Evolutionary conservation across 2,329 filamentous ascomycete species (phyloP), one percentile per base, ranked within the genome.

Genomic region (Fusarium fracticaudum): DNA sequence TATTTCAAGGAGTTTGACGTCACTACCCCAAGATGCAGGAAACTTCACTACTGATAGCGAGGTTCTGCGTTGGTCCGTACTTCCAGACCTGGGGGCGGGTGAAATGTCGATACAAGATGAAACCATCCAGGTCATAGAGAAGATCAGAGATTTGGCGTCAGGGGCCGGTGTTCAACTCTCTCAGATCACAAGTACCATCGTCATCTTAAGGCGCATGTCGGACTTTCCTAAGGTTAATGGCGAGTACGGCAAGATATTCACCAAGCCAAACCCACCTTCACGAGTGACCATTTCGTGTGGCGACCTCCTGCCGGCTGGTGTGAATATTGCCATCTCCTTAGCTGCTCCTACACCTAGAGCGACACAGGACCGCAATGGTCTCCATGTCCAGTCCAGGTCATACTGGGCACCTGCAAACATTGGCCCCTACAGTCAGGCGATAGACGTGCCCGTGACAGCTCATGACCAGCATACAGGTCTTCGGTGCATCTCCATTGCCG

Each of bases 351-450:
- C 78, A 3, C 69, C 69, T 5, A 69, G 81, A 29, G 65, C 71
- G 14, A 69, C 60, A 10, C 60, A 61, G n/a, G 77, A 80, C 38
- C 82, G 93, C 83, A 86, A 87, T 59, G 90, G 90, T 1, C 87
- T 98, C 3, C 96, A 99, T 81, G 95, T 99, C 11, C 96, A 98
- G 83, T 95, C 93, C 8, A 87, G 94, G 44, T 97, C 94, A 17
- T 98, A 98, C 86, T 99, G 96, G 96, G 96, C 96, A 1, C 96
- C 96, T 1, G 96, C 96, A 26, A 98, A 98, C 79, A 98, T 99
- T 61, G 96, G 96, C 0, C 96, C 96, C 0, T 98, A 98, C 82
- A 98, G 95, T 64, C 96, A 99, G 84, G 94, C 95, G 8, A 91
- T 96, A 57, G 86, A 88, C 5, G 83, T 90, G 17, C 83, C 80